These are phyloP conservation scores for Lipomyces chichibuensis DNA, from an alignment of 805 yeast genomes.

Conservation along the genomic window DNA sequence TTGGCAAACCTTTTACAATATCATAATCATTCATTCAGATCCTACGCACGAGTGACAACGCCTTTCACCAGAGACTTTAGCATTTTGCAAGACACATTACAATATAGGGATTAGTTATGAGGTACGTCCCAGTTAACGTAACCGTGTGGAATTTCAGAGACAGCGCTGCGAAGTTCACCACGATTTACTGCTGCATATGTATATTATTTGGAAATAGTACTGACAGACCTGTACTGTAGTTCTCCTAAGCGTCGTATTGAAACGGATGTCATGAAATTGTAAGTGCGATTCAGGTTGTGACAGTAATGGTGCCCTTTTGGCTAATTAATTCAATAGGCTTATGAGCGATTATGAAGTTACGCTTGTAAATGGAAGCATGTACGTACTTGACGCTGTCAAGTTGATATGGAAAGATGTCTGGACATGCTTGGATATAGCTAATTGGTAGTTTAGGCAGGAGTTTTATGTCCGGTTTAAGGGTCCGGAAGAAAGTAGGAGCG, in stretches of 20 bases:
- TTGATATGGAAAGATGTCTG: constrained; percentile 87
- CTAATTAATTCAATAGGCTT: constrained; percentile 48
- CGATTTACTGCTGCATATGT: background rate
- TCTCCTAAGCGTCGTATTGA: constrained; percentile 81
- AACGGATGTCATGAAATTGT: constrained; percentile 94
- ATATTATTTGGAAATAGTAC: background rate
- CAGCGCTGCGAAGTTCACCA: background rate
- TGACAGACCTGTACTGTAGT: constrained; percentile 42
- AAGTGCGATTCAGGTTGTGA: constrained; percentile 43
- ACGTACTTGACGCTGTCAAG: constrained; percentile 25
- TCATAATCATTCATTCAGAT: background rate
- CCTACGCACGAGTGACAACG: background rate
- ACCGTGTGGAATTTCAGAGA: background rate
- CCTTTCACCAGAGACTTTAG: background rate
- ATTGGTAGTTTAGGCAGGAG: constrained; percentile 67
- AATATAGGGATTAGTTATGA: background rate
- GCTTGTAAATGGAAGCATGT: constrained; percentile 74
- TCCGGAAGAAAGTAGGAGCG: constrained; percentile 65
- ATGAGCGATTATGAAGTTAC: constrained; percentile 93
- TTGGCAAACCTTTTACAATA: too few relatives aligned
- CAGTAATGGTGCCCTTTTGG: background rate
- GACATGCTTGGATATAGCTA: constrained; percentile 78
- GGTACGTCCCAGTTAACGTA: background rate
- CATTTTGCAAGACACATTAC: background rate
- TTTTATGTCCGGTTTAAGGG: constrained; percentile 84